Base-by-base conservation (phyloP, 495 filamentous ascomycete genomes). In the Hypoxylon subgilvum region DNA sequence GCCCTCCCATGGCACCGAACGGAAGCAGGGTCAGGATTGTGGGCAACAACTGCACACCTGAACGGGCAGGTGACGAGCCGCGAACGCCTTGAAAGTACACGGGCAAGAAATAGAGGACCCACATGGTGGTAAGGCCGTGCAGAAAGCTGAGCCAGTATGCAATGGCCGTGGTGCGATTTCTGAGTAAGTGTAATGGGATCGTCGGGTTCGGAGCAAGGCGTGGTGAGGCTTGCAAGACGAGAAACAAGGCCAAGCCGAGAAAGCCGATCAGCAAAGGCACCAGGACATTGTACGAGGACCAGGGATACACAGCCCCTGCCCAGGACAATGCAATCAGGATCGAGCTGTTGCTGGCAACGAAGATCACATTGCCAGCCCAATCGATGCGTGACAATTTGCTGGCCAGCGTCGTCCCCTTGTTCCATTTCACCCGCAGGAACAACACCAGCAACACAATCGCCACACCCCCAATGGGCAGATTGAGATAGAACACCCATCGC, bases 401-500 rank as follows among this genome's bases (percentile, higher is more conserved):
- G 23, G 23, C 23, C 23, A 27, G 8, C 23, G 23, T 27, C 23
- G 3, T 3, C 23, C 8, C 23, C 23, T 27, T 27, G 3, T 8
- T 27, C 6, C 35, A 4, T 69, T 43, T 12, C 7, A 43, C 40
- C 25, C 74, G 70, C 3, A 86, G 80, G 22, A 82, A 74, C 61
- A 84, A 79, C 70, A 87, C 61, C n/a, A 83, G 61, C 43, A 90
- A 79, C 47, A 85, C 23, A 21, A 85, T 74, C 6, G 86, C 85
- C 17, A 88, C 66, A 13, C 76, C 88, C 34, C 90, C 88, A 43
- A 92, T 75, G 1, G 88, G 88, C 4, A 90, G 69, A 60, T 90
- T 91, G 72, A 90, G 88, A 67, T 85, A 91, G 69, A 92, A 92
- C 57, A 87, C 92, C 89, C 89, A 92, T 54, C 90, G 73, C 90